Evolutionary conservation across 1,284 basidiomycete genomes (phyloP).

Genomic region (Trichosporon inkin): DNA sequence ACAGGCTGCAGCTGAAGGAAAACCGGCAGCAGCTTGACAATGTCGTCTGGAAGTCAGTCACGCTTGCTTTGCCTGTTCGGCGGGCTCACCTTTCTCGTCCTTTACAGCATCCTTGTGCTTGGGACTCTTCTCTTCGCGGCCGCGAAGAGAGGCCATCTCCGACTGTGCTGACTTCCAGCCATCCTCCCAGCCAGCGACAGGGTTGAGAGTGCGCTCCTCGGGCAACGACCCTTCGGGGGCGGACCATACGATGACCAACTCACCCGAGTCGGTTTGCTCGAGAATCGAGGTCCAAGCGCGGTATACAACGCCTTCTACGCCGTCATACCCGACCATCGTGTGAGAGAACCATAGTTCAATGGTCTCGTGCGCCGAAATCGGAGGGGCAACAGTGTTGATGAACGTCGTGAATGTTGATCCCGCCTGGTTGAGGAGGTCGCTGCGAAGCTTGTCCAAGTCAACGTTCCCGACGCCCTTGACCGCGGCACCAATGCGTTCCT

Average conservation of each 20-base stretch:
- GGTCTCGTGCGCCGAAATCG: conserved; percentile 96
- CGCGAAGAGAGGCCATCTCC: conserved; percentile 32
- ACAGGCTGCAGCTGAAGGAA: conserved; percentile 92
- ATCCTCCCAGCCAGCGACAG: conserved; percentile 75
- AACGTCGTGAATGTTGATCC: conserved; percentile 83
- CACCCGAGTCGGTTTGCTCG: conserved; percentile 90
- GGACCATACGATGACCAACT: conserved; percentile 79
- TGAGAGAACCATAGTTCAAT: conserved; percentile 93
- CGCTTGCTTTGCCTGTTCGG: not conserved
- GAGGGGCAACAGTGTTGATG: conserved; percentile 93
- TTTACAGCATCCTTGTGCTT: conserved; percentile 24
- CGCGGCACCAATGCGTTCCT: conserved; percentile 53
- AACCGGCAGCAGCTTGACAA: conserved; percentile 83
- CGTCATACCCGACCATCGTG: conserved; percentile 94
- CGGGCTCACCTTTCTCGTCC: not conserved
- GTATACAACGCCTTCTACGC: conserved; percentile 93
- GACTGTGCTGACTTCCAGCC: conserved; percentile 72
- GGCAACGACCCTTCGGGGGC: conserved; percentile 57
- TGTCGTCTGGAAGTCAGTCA: conserved; percentile 46
- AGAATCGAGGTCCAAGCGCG: conserved; percentile 69
- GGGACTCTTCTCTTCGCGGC: conserved; percentile 38
- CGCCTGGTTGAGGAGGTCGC: conserved; percentile 79
- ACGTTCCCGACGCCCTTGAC: conserved; percentile 59
- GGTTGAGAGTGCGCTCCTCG: conserved; percentile 58
- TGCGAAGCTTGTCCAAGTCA: conserved; percentile 80